phyloP scores from a whole-genome alignment of 1,284 basidiomycete genomes.

The Hymenochaete sp. region DNA sequence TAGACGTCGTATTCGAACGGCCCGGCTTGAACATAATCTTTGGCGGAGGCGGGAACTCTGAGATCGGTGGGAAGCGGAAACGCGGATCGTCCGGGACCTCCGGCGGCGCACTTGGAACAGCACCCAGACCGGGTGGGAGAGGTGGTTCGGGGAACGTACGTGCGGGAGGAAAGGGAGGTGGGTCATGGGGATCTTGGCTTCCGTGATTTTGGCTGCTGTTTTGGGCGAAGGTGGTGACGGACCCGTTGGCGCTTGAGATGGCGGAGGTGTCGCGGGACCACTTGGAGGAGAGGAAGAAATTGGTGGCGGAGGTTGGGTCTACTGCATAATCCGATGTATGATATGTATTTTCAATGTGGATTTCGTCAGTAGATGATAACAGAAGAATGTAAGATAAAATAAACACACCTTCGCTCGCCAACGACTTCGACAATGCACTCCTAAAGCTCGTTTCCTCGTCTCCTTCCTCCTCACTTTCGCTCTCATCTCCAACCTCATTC shows the following conservation, averaged over 20 bases:
- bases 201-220: neutral
- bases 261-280: slow-evolving; percentile 14
- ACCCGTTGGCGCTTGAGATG: slow-evolving; percentile 2
- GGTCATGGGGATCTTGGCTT: neutral
- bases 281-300: slow-evolving; percentile 2
- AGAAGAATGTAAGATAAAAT: no score
- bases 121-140: neutral
- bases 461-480: neutral
- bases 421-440: neutral
- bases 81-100: neutral
- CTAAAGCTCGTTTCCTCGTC: neutral
- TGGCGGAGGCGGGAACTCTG: slow-evolving; percentile 14
- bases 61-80: slow-evolving; percentile 11
- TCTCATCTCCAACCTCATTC: neutral
- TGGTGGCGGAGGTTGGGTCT: neutral
- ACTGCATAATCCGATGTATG: no score
- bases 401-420: neutral
- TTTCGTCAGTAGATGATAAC: neutral
- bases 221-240: neutral
- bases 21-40: slow-evolving; percentile 1
- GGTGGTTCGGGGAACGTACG: neutral
- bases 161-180: neutral
- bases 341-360: no score
- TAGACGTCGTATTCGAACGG: neutral
- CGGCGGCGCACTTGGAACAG: neutral